phyloP scores from a whole-genome alignment of 1,284 basidiomycete genomes.

The Prillingera fragicola region DNA sequence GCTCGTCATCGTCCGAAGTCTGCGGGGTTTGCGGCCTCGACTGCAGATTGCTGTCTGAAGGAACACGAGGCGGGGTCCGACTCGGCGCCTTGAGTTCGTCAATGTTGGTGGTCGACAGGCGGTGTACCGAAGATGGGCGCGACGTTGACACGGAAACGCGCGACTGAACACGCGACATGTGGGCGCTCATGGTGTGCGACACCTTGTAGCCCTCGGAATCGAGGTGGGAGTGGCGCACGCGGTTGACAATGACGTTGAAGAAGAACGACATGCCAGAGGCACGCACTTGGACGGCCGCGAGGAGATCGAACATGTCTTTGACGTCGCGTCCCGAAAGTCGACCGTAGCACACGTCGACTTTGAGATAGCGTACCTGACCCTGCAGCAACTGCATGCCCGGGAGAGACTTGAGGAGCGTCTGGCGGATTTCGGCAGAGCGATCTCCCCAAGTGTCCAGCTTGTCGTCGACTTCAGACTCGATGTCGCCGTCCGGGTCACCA shows the following conservation, averaged over 20 bases:
- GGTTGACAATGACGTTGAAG: constrained; percentile 44
- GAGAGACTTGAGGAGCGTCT: constrained; percentile 29
- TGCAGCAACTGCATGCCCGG: constrained; percentile 38
- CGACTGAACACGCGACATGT: not conserved
- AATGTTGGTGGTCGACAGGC: not conserved
- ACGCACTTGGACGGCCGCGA: constrained; percentile 39
- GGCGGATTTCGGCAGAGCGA: constrained; percentile 28
- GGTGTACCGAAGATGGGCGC: constrained; percentile 22
- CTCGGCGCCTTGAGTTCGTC: too few species aligned
- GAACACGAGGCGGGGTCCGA: too few species aligned
- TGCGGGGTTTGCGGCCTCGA: too few species aligned
- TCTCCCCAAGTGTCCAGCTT: constrained; percentile 35
- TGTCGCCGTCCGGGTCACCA: not conserved
- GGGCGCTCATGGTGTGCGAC: not conserved
- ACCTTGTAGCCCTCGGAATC: constrained; percentile 38
- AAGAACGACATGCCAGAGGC: constrained; percentile 45
- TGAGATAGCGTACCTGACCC: constrained; percentile 41
- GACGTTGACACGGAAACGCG: constrained; percentile 11
- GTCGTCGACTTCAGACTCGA: constrained; percentile 3
- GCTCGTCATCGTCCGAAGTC: too few species aligned
- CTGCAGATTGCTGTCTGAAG: too few species aligned
- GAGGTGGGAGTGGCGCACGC: constrained; percentile 39
- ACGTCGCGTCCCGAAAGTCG: constrained; percentile 40
- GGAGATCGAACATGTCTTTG: constrained; percentile 31
- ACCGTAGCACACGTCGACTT: constrained; percentile 41